Conservation (phyloP, 306 rosid genomes). For the Inga laurina region DNA sequence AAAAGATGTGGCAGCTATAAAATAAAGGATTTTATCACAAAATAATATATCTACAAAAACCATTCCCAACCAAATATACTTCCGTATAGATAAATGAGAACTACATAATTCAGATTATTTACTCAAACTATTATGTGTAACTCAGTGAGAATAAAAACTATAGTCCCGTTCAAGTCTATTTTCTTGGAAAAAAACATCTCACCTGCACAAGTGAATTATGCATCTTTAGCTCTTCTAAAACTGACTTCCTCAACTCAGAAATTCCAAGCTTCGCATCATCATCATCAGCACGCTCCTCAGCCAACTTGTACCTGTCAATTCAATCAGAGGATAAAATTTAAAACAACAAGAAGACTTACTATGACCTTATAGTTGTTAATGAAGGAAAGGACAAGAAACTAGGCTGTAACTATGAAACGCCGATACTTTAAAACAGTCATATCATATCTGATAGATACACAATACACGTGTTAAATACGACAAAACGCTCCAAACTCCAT, state of each 20-base stretch:
- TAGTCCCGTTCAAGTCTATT: conserved; percentile 2
- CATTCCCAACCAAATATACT: not conserved
- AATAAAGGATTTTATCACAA: not conserved
- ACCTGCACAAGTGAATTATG: conserved; percentile 69
- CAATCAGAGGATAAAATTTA: conserved; percentile 27
- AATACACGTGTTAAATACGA: not conserved
- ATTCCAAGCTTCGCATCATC: conserved; percentile 77
- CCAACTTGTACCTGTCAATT: conserved; percentile 49
- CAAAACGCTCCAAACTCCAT: not conserved
- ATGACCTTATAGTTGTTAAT: not conserved
- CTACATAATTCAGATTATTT: conserved; percentile 9
- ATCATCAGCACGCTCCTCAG: conserved; percentile 93
- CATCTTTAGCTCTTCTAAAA: conserved; percentile 54
- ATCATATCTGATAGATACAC: not conserved
- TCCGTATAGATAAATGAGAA: not conserved
- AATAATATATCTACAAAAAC: not conserved
- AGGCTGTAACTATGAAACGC: not conserved
- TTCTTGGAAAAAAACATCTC: not conserved
- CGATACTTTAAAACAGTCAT: not conserved
- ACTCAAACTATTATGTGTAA: not conserved
- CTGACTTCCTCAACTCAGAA: conserved; percentile 47
- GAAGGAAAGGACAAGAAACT: not conserved
- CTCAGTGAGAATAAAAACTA: not conserved
- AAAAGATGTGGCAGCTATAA: not conserved
- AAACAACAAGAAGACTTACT: conserved; percentile 13